phyloP scores from a whole-genome alignment of 352 stramenopile species.

The Thalassiosira delicatula region DNA sequence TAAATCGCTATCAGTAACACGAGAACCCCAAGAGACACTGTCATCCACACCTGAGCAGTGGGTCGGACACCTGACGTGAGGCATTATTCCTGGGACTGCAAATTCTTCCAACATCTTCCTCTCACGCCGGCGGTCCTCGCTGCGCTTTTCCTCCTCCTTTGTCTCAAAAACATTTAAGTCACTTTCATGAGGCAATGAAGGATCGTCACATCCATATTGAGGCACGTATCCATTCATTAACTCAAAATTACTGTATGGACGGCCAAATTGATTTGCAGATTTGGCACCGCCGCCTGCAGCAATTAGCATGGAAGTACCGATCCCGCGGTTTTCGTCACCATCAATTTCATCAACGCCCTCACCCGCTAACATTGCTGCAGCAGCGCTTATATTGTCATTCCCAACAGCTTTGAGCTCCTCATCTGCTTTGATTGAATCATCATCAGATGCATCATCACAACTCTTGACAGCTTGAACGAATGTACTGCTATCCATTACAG shows the following conservation, averaged over 20 bases:
- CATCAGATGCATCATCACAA: slow-evolving; percentile 40
- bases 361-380: slow-evolving; percentile 72
- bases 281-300: slow-evolving; percentile 57
- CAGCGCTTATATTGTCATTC: slow-evolving; percentile 83
- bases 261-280: slow-evolving; percentile 68
- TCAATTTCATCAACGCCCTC: slow-evolving; percentile 54
- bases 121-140: slow-evolving; percentile 60
- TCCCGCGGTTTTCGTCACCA: slow-evolving; percentile 49
- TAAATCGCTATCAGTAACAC: slow-evolving; percentile 27
- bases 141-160: slow-evolving; percentile 80
- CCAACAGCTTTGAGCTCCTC: slow-evolving; percentile 79
- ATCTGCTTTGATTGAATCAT: slow-evolving; percentile 76
- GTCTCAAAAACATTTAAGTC: slow-evolving; percentile 83
- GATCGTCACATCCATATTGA: slow-evolving; percentile 81
- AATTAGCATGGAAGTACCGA: slow-evolving; percentile 51
- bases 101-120: slow-evolving; percentile 80
- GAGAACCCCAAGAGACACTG: slow-evolving; percentile 80
- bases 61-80: slow-evolving; percentile 76
- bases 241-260: slow-evolving; percentile 83
- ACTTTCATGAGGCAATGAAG: slow-evolving; percentile 75
- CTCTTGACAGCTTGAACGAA: slow-evolving; percentile 66
- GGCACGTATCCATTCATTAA: slow-evolving; percentile 80
- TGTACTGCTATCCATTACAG: slow-evolving; percentile 49
- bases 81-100: slow-evolving; percentile 81
- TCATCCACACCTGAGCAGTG: slow-evolving; percentile 77